phyloP scores from a whole-genome alignment of 805 yeast species.

The Candida lessepsii region DNA sequence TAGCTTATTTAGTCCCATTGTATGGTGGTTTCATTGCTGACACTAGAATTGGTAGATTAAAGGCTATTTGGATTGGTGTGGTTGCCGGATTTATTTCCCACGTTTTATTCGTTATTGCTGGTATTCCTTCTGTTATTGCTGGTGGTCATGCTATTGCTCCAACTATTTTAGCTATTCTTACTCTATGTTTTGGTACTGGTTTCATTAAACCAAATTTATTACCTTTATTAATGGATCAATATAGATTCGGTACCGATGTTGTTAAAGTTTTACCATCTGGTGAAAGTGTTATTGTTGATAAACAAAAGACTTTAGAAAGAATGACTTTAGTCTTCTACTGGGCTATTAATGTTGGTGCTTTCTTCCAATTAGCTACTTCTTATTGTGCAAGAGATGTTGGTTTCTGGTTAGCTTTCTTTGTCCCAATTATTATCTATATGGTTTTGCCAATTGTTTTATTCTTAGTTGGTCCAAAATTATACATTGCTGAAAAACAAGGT shows the following conservation, averaged over 20 bases:
- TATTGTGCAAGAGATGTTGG: slow-evolving; percentile 52
- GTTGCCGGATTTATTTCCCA: slow-evolving; percentile 47
- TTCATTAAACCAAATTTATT: slow-evolving; percentile 53
- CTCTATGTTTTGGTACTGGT: slow-evolving; percentile 49
- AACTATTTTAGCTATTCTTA: slow-evolving; percentile 39
- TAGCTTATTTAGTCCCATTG: slow-evolving; percentile 51
- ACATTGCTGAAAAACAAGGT: slow-evolving; percentile 38
- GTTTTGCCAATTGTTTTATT: slow-evolving; percentile 30
- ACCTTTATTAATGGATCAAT: slow-evolving; percentile 47
- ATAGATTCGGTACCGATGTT: slow-evolving; percentile 56
- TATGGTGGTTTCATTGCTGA: slow-evolving; percentile 55
- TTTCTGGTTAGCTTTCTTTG: slow-evolving; percentile 53
- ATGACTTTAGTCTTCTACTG: slow-evolving; percentile 51
- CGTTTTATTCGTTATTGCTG: slow-evolving; percentile 48
- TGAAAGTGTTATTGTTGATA: slow-evolving; percentile 58
- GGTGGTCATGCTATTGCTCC: slow-evolving; percentile 41
- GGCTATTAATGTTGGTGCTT: slow-evolving; percentile 56
- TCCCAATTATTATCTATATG: slow-evolving; percentile 38
- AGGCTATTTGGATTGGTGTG: slow-evolving; percentile 51
- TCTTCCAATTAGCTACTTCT: slow-evolving; percentile 51
- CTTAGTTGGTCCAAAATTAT: slow-evolving; percentile 28
- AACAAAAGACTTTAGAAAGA: slow-evolving; percentile 42
- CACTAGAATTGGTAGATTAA: slow-evolving; percentile 45
- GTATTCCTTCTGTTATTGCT: slow-evolving; percentile 39
- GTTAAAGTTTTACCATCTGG: slow-evolving; percentile 60